phyloP scores from a whole-genome alignment of 1,284 basidiomycete genomes.

The Ustilago curta region DNA sequence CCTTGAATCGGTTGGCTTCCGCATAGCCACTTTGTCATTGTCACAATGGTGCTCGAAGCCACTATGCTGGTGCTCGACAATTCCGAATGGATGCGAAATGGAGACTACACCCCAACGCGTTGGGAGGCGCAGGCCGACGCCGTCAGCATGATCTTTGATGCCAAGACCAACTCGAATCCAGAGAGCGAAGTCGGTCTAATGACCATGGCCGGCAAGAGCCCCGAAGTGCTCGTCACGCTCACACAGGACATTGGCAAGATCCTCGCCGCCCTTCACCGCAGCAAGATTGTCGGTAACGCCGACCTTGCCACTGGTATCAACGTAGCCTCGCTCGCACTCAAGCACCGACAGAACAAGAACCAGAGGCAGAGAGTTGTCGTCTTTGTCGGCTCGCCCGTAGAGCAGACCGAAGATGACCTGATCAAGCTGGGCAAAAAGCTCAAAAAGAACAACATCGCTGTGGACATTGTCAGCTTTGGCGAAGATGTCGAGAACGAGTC shows the following conservation, averaged over 20 bases:
- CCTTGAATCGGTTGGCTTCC: constrained; percentile 17
- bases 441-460: constrained; percentile 98
- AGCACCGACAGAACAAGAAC: constrained; percentile 98
- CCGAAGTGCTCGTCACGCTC: constrained; percentile 93
- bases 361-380: constrained; percentile 93
- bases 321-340: constrained; percentile 88
- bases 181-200: constrained; percentile 97
- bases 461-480: constrained; percentile 86
- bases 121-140: constrained; percentile 93
- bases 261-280: constrained; percentile 80
- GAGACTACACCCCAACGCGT: constrained; percentile 85
- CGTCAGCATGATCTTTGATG: constrained; percentile 87
- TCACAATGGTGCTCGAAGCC: constrained; percentile 67
- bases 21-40: constrained; percentile 2
- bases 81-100: constrained; percentile 75
- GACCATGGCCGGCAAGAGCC: constrained; percentile 85
- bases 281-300: constrained; percentile 81
- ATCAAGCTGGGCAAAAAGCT: constrained; percentile 92
- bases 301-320: constrained; percentile 91
- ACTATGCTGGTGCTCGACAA: constrained; percentile 70
- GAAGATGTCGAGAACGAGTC: constrained; percentile 73
- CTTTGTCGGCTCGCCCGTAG: constrained; percentile 85
- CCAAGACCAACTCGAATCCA: constrained; percentile 90
- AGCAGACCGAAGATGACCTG: constrained; percentile 57
- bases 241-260: constrained; percentile 95